Conservation (phyloP, 371 early-diverging fungal species). For the Sporodiniella umbellata region DNA sequence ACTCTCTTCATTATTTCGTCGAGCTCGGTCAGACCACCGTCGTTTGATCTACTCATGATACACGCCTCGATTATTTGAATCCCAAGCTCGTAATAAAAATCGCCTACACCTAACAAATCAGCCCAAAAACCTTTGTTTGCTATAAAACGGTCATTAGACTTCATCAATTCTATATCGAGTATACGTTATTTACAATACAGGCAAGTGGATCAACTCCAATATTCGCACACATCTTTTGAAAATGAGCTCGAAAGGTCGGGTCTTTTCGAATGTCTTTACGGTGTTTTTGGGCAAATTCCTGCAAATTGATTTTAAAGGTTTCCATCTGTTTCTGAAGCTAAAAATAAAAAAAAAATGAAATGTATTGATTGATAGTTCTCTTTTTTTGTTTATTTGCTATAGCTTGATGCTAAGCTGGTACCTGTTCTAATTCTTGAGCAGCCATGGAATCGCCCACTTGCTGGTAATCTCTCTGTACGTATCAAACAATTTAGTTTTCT, state of each 20-base stretch:
- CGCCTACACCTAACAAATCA: constrained; percentile 92
- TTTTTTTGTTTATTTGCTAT: no score
- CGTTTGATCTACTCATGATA: constrained; percentile 73
- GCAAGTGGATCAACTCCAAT: constrained; percentile 96
- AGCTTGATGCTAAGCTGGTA: no score
- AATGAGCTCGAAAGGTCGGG: constrained; percentile 85
- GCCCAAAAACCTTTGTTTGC: constrained; percentile 96
- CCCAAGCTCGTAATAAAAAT: constrained; percentile 95
- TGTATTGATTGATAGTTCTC: no score
- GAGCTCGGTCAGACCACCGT: constrained; percentile 90
- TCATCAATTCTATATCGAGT: no score
- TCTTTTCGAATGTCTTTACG: constrained; percentile 86
- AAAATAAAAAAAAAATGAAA: neutral
- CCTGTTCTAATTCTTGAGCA: constrained; percentile 56
- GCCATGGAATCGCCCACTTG: constrained; percentile 54
- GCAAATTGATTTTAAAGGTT: constrained; percentile 76
- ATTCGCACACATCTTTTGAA: constrained; percentile 90
- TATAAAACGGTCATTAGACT: constrained; percentile 24
- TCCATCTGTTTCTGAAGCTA: constrained; percentile 76
- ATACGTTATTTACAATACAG: constrained; percentile 57
- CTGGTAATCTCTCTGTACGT: constrained; percentile 48
- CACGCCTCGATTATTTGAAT: constrained; percentile 91
- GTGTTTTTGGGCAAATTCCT: constrained; percentile 84
- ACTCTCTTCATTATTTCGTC: constrained; percentile 71
- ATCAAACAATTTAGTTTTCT: no score